These are phyloP conservation scores for Camillea tinctor DNA, from an alignment of 2,329 filamentous ascomycete genomes.

Conservation along the genomic window DNA sequence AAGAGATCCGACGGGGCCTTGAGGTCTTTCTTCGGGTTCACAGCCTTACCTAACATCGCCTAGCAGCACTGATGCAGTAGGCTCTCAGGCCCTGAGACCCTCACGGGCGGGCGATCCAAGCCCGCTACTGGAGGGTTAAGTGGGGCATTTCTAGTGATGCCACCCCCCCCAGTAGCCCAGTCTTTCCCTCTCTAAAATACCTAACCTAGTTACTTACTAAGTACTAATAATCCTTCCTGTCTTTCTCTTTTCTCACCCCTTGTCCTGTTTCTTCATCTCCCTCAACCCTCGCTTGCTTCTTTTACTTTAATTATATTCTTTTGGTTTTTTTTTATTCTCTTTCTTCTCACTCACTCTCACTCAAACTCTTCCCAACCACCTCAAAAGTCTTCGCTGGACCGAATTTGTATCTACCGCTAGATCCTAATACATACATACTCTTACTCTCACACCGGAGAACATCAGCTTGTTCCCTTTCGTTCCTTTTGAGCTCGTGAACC, in stretches of 20 bases:
- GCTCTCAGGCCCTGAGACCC: neutral
- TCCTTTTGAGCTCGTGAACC: constrained; percentile 9
- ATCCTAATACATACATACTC: constrained; percentile 11
- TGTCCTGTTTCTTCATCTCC: constrained; percentile 12
- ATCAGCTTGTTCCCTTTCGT: constrained; percentile 21
- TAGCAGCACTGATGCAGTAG: neutral
- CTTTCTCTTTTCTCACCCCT: constrained; percentile 1
- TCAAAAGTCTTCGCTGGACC: constrained; percentile 11
- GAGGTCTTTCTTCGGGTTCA: neutral
- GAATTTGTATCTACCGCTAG: neutral
- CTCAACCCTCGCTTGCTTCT: constrained; percentile 11
- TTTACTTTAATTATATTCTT: no score
- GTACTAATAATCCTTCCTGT: neutral
- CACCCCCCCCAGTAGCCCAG: neutral
- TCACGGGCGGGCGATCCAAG: neutral
- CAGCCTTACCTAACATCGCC: neutral
- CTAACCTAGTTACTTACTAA: no score
- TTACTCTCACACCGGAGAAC: constrained; percentile 19
- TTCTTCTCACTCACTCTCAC: no score
- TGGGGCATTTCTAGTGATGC: neutral
- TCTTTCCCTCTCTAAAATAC: neutral
- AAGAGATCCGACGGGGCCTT: neutral
- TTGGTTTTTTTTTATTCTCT: neutral
- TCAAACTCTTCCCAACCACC: constrained; percentile 15
- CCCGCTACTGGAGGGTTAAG: neutral